Base-by-base conservation (phyloP, 140 eudicot species). In the Erigeron philadelphicus region DNA sequence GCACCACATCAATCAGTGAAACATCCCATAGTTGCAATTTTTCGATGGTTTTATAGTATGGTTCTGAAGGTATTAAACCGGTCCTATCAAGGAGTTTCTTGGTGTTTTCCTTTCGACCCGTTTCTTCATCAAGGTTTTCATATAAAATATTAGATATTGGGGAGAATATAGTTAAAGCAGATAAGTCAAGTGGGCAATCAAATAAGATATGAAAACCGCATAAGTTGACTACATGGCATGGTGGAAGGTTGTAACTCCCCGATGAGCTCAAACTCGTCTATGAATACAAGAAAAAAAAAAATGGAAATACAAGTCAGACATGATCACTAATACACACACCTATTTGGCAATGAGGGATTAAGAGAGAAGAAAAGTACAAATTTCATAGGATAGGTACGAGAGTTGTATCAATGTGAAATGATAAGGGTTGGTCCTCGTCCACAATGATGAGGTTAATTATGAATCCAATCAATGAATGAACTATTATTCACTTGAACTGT, bases 151-250 rank as follows among this genome's bases (percentile, higher is more conserved):
- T 53, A 46, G 88, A 74, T 13, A 85, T 55, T 3, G 96, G 98
- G 12, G 88, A 81, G 72, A 93, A 93, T 53, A 86, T 73, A 19
- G 89, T 46, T 5, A 89, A 78, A 23, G 89, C 75, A 0, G 95
- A 93, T 52, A 89, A 86, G 81, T 93, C 96, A 78, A 93, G 68
- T 10, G 96, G 98, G 80, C 96, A 93, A 68, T 93, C 98, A 60
- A 93, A 73, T 75, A 93, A 72, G 48, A 92, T 69, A 56, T 76
- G 76, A 7, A 86, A 84, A 10, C 96, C 98, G 15, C 78, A 74
- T 11, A 89, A 61, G 52, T 76, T 71, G 65, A 89, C 41, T 10
- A 92, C 72, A 82, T 86, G 84, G 81, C 95, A 93, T 61, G 96
- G 81, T 45, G 98, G 98, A 78, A 86, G 78, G 75, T 81, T 74